A percentile compares a stretch with the other conserved stretches of the same genome.
These are phyloP conservation scores for Kentomonas sorsogonicus DNA, from an alignment of 208 protist genomes.

Conservation along the genomic window DNA sequence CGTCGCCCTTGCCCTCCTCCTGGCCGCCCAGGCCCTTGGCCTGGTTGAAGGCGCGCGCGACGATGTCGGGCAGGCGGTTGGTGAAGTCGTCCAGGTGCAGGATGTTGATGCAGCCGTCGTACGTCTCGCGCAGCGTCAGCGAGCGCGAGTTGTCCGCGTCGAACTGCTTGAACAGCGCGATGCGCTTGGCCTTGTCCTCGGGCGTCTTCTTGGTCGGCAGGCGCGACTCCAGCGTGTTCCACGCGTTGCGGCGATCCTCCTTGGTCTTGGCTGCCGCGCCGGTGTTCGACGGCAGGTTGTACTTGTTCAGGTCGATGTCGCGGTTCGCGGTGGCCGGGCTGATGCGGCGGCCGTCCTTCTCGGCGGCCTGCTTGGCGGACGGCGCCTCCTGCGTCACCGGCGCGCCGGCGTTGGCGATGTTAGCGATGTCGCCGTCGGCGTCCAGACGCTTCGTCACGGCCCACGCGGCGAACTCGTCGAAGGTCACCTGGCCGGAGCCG, in stretches of 20 bases:
- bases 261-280: conserved; percentile 25
- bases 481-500: conserved; percentile 41
- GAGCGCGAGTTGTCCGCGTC: conserved; percentile 41
- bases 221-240: conserved; percentile 23
- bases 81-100: conserved; percentile 63
- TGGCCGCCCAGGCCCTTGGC: conserved; percentile 18
- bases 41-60: conserved; percentile 1
- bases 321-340: not conserved
- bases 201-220: conserved; percentile 31
- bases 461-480: conserved; percentile 55
- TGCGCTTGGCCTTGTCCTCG: conserved; percentile 33
- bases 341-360: too few relatives aligned
- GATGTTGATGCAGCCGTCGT: conserved; percentile 39
- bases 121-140: conserved; percentile 59
- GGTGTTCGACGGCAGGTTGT: conserved; percentile 10
- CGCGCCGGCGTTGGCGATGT: too few relatives aligned
- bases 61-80: conserved; percentile 24
- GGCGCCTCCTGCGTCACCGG: too few relatives aligned
- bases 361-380: too few relatives aligned
- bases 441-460: conserved; percentile 22
- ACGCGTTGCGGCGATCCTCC: conserved; percentile 31
- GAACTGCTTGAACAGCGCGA: conserved; percentile 69
- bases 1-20: conserved; percentile 19
- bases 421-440: conserved; percentile 6
- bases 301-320: conserved; percentile 8